Evolutionary conservation across 2,329 filamentous ascomycete species (phyloP), one percentile per base, ranked within the genome.

Genomic region (Torrubiella hemipterigena): DNA sequence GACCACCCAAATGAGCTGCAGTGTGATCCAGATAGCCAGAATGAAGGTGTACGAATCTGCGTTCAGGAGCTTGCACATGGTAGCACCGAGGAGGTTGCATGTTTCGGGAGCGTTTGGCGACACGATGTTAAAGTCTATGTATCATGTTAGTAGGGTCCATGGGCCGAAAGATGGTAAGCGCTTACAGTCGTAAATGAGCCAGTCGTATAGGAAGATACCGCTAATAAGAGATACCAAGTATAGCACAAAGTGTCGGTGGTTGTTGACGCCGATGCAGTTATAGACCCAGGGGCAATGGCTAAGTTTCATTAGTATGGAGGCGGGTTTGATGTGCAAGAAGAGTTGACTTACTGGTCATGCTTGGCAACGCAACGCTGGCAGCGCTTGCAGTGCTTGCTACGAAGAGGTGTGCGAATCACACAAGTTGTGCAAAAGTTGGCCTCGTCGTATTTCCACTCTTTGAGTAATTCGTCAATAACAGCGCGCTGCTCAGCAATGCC

Each of bases 271-370:
- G 25, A 98, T 74, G 47, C 91, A 98, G 56, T 95, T 96, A 58
- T 93, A 82, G 16, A 96, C 83, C 91, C 91, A 98, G 0, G 91
- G 91, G 49, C 91, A 98, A 51, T 98, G 91, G 49, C 85, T 93
- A 34, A 4, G 18, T 13, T 9, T 11, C 6, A 33, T 56, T 45
- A 52, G 50, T 37, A 30, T 17, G 13, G n/a, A n/a, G n/a, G n/a
- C n/a, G n/a, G n/a, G n/a, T n/a, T n/a, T n/a, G n/a, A n/a, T n/a
- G n/a, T n/a, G n/a, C n/a, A n/a, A n/a, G n/a, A n/a, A n/a, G n/a
- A n/a, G n/a, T n/a, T n/a, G n/a, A 30, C 83, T 68, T 59, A 93
- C 85, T 98, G 91, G 51, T 98, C 91, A 58, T 94, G 85, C 56
- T 93, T 93, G 33, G 89, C 86, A 32, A 98, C 83, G 52, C 91